phyloP scores from a whole-genome alignment of 1,284 basidiomycete species.

The Microbotryum saponariae region DNA sequence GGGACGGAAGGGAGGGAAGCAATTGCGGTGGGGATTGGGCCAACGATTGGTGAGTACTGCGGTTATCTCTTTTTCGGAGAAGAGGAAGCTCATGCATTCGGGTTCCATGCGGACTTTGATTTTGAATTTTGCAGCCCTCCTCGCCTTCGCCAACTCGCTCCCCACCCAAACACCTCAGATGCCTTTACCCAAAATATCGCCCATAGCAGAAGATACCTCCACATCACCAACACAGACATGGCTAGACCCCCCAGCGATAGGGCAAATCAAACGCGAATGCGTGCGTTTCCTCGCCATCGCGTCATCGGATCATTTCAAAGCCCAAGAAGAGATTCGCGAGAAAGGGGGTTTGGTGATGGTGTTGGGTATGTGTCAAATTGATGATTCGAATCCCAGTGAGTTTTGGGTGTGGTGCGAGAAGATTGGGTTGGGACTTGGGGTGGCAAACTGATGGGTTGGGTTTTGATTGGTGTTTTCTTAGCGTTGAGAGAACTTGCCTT shows the following conservation, averaged over 20 bases:
- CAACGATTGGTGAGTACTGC: conserved; percentile 8
- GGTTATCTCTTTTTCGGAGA: neutral
- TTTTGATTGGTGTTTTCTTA: conserved; percentile 37
- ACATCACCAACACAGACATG: neutral
- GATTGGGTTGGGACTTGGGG: no score
- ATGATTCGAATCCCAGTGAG: conserved; percentile 82
- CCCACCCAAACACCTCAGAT: neutral
- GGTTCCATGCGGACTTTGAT: no score
- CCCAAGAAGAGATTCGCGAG: conserved; percentile 63
- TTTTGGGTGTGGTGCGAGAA: conserved; percentile 24
- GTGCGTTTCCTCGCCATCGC: conserved; percentile 71
- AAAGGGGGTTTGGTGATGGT: conserved; percentile 68
- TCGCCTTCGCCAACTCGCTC: conserved; percentile 8
- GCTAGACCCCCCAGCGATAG: conserved; percentile 55
- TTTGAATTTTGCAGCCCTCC: neutral
- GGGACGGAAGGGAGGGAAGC: neutral
- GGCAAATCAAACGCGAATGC: conserved; percentile 71
- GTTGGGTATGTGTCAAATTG: conserved; percentile 76
- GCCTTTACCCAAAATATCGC: neutral
- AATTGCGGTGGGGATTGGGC: conserved; percentile 2
- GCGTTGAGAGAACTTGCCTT: conserved; percentile 84
- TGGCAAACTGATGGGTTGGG: neutral
- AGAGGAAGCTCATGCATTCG: neutral
- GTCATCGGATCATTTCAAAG: conserved; percentile 53
- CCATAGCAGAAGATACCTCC: neutral